These are phyloP conservation scores for Delonix regia DNA, from an alignment of 306 rosid genomes.

Conservation along the genomic window DNA sequence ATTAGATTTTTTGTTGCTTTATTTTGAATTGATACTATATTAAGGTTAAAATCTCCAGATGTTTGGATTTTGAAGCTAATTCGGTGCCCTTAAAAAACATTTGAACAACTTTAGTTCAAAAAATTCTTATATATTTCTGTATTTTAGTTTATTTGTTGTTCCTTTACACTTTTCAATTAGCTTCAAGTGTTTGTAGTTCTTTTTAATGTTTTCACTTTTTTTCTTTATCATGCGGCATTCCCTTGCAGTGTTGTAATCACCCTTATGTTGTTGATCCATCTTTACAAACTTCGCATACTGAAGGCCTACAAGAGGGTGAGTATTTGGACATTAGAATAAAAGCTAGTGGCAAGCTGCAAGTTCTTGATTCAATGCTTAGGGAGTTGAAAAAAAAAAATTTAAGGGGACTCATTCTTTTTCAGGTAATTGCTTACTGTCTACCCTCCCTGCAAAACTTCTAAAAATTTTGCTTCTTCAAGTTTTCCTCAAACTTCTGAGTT, in stretches of 20 bases:
- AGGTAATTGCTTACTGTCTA: not conserved
- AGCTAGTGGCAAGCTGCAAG: not conserved
- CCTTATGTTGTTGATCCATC: not conserved
- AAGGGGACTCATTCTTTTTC: not conserved
- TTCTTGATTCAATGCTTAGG: not conserved
- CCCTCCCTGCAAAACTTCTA: too few relatives aligned
- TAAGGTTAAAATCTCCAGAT: not conserved
- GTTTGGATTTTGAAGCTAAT: not conserved
- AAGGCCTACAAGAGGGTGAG: not conserved
- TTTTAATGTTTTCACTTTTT: not conserved
- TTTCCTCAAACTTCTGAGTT: not conserved
- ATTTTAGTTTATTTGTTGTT: not conserved
- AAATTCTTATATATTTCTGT: not conserved
- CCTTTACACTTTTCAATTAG: not conserved
- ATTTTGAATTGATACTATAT: not conserved
- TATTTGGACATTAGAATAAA: not conserved
- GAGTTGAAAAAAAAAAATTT: not conserved
- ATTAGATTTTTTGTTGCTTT: not conserved
- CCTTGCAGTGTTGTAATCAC: not conserved
- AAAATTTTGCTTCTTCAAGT: too few relatives aligned
- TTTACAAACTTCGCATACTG: not conserved
- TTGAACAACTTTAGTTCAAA: not conserved
- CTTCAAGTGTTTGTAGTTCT: not conserved
- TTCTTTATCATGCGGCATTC: not conserved
- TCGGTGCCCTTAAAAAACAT: not conserved